phyloP scores from a whole-genome alignment of 495 filamentous ascomycete genomes.

The Neurospora intermedia region DNA sequence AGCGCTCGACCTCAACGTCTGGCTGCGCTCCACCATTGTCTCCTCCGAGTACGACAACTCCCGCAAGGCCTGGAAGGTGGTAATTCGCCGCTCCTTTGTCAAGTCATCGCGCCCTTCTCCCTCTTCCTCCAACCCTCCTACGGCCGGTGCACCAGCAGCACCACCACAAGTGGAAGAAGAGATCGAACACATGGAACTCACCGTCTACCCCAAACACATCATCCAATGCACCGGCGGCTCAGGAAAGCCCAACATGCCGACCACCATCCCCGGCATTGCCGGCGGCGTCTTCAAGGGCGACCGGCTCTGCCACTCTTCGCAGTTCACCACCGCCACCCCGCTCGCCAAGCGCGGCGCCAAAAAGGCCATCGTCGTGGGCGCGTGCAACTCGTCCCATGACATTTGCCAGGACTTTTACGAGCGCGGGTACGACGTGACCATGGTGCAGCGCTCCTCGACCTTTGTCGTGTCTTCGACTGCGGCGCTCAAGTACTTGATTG shows the following conservation, averaged over 20 bases:
- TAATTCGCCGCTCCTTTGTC: slow-evolving; percentile 41
- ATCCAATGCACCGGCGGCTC: slow-evolving; percentile 65
- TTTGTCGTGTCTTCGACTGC: slow-evolving; percentile 51
- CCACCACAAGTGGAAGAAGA: neutral
- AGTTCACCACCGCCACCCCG: slow-evolving; percentile 48
- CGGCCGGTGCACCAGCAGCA: neutral
- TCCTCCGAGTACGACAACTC: slow-evolving; percentile 42
- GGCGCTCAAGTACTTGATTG: slow-evolving; percentile 38
- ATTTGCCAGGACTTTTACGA: slow-evolving; percentile 77
- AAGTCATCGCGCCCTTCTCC: slow-evolving; percentile 57
- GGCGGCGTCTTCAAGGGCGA: slow-evolving; percentile 46
- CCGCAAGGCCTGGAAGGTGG: slow-evolving; percentile 50
- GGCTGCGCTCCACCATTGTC: slow-evolving; percentile 47
- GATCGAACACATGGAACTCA: neutral
- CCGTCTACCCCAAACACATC: slow-evolving; percentile 38
- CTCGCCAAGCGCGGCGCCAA: slow-evolving; percentile 27
- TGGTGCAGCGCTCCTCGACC: slow-evolving; percentile 70
- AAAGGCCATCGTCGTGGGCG: slow-evolving; percentile 66
- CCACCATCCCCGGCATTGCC: slow-evolving; percentile 43
- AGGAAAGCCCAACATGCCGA: slow-evolving; percentile 55
- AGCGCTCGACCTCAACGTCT: slow-evolving; percentile 67
- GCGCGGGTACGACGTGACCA: slow-evolving; percentile 73
- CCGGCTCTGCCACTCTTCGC: slow-evolving; percentile 57
- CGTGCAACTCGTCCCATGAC: slow-evolving; percentile 73
- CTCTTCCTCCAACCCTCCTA: slow-evolving; percentile 26